Base-by-base conservation (phyloP, 2,329 filamentous ascomycete species). In the Penicillium sp. region DNA sequence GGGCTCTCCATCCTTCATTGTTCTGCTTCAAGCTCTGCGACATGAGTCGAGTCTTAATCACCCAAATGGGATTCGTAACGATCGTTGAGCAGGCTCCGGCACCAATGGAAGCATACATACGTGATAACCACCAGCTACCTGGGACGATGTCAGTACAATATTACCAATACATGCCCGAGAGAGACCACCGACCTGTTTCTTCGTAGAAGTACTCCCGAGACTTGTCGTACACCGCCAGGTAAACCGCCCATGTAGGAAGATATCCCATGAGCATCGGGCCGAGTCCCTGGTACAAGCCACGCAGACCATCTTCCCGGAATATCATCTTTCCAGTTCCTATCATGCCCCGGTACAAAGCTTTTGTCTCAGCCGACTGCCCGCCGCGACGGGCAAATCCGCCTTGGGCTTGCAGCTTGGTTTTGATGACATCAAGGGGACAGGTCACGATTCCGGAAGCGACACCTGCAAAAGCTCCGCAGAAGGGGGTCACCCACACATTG, bases 31-130 rank as follows among this genome's bases (percentile, higher is more conserved):
- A 68, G 55, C 80, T 83, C 73, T 97, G 93, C 29, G 93, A 95
- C 93, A 97, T 97, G 59, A 98, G 80, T 57, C 93, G 80, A 40
- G 93, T 98, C 72, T 98, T 98, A 74, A 98, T 95, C 29, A 98
- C 93, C 93, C 93, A 98, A 51, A 98, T 98, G 0, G 93, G 93
- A 68, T 97, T 98, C 20, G 93, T 98, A 52, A 85, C 86, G 53
- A 97, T 78, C 3, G 93, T 98, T 57, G 90, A 96, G 72, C 87
- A 95, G 51, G 84, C 89, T 43, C 93, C 93, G 20, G 91, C 93
- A 46, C 89, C 80, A 50, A 98, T 81, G 8, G 93, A 95, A 18
- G 93, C 93, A 75, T 87, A 90, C 56, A 93, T 85, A 64, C 88
- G 89, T 60, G 91, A 80, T 36, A 89, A 67, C 72, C 87, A 85